Percentiles rank a stretch among this genome's conserved stretches.
Evolutionary conservation across 2,329 filamentous ascomycete genomes (phyloP).

Genomic region (Fusarium scirpi): DNA sequence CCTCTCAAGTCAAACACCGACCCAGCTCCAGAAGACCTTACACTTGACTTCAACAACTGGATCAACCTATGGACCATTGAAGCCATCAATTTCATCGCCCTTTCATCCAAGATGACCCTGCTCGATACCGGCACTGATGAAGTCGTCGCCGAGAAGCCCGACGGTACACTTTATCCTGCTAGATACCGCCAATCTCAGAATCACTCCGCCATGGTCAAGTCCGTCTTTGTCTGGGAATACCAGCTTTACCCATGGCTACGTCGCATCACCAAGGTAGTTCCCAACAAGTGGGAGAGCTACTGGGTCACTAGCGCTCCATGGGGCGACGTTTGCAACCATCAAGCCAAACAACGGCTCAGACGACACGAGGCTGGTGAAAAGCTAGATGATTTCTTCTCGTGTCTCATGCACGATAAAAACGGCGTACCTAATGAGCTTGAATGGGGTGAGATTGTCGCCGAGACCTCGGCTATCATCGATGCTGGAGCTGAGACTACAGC

Average conservation of each 20-base stretch:
- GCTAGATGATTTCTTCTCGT: slow-evolving; percentile 69
- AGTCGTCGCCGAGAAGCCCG: slow-evolving; percentile 55
- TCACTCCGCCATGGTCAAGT: slow-evolving; percentile 61
- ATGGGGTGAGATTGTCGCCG: slow-evolving; percentile 69
- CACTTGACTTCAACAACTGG: slow-evolving; percentile 61
- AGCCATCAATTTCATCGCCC: slow-evolving; percentile 67
- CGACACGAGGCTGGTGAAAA: slow-evolving; percentile 59
- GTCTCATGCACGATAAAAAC: slow-evolving; percentile 62
- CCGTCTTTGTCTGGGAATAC: slow-evolving; percentile 63
- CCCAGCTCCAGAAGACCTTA: slow-evolving; percentile 55
- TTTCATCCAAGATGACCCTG: slow-evolving; percentile 63
- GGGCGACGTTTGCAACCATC: slow-evolving; percentile 55
- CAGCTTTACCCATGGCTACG: slow-evolving; percentile 62
- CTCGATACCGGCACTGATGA: slow-evolving; percentile 62
- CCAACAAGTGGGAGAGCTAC: slow-evolving; percentile 52
- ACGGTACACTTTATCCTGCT: slow-evolving; percentile 60
- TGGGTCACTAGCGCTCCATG: slow-evolving; percentile 52
- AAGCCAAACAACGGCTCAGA: slow-evolving; percentile 49
- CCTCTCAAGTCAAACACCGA: slow-evolving; percentile 48
- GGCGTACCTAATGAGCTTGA: slow-evolving; percentile 57
- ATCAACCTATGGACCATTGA: slow-evolving; percentile 69
- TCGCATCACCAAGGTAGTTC: slow-evolving; percentile 61
- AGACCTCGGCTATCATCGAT: slow-evolving; percentile 64
- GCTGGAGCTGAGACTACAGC: slow-evolving; percentile 65
- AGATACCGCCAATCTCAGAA: slow-evolving; percentile 64